These are phyloP conservation scores for Testicularia cyperi DNA, from an alignment of 1,284 basidiomycete species.

Conservation along the genomic window DNA sequence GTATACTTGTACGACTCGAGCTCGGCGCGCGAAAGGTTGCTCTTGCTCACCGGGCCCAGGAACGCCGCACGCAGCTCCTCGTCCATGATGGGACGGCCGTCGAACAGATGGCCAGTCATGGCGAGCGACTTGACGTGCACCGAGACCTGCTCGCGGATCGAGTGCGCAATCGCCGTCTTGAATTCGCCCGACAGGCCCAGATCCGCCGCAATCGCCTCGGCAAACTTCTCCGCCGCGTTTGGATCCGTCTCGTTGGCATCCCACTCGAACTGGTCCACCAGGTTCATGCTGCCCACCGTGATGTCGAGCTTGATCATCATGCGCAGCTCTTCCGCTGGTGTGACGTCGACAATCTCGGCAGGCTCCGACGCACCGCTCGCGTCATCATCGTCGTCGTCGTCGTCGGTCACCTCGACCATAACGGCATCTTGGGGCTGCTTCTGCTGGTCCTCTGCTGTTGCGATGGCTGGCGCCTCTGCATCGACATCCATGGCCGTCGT, in stretches of 20 bases:
- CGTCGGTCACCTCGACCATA: slow-evolving; percentile 44
- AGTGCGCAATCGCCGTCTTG: slow-evolving; percentile 91
- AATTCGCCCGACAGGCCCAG: slow-evolving; percentile 82
- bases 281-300: slow-evolving; percentile 86
- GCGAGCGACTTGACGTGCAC: slow-evolving; percentile 88
- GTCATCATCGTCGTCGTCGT: slow-evolving; percentile 62
- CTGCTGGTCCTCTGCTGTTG: slow-evolving; percentile 62
- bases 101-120: slow-evolving; percentile 82
- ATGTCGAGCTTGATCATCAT: slow-evolving; percentile 95
- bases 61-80: slow-evolving; percentile 89
- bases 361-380: slow-evolving; percentile 62
- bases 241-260: slow-evolving; percentile 74
- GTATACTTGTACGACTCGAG: slow-evolving; percentile 69
- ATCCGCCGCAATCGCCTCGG: slow-evolving; percentile 81
- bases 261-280: slow-evolving; percentile 98
- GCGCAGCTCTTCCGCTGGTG: slow-evolving; percentile 69
- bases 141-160: slow-evolving; percentile 91
- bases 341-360: slow-evolving; percentile 23
- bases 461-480: slow-evolving; percentile 62
- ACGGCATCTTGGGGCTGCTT: slow-evolving; percentile 17
- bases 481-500: slow-evolving; percentile 64
- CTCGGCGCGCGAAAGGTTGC: slow-evolving; percentile 67
- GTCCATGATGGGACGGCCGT: slow-evolving; percentile 77
- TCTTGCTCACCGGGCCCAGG: slow-evolving; percentile 69
- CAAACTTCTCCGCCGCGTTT: slow-evolving; percentile 88